Percentiles rank a stretch among this genome's conserved stretches.
These are phyloP conservation scores for Lavandula angustifolia DNA, from an alignment of 257 asterid species.

Conservation along the genomic window DNA sequence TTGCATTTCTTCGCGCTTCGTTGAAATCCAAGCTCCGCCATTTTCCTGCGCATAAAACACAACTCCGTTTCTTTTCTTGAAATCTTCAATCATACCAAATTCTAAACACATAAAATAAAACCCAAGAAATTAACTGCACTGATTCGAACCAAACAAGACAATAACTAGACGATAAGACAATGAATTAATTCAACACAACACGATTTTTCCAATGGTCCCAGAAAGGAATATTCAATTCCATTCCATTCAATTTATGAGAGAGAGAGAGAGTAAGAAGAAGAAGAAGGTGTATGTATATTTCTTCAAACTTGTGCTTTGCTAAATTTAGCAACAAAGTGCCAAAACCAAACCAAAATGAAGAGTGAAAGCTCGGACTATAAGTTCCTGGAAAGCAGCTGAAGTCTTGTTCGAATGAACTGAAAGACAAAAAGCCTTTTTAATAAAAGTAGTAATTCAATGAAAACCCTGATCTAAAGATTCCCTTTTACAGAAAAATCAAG, in stretches of 20 bases:
- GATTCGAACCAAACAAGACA: background rate
- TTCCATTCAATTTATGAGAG: background rate
- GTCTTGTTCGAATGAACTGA: slow-evolving; percentile 44
- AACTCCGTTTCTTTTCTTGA: slow-evolving; percentile 18
- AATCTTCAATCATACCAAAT: slow-evolving; percentile 28
- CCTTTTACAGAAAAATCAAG: slow-evolving; percentile 35
- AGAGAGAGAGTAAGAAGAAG: no score
- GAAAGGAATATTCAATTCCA: background rate
- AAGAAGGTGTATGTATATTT: slow-evolving; percentile 10
- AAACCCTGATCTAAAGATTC: slow-evolving; percentile 43
- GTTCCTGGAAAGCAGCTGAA: slow-evolving; percentile 56
- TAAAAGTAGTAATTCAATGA: slow-evolving; percentile 29
- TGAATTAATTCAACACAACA: slow-evolving; percentile 21
- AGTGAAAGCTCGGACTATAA: slow-evolving; percentile 49
- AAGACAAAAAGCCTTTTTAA: slow-evolving; percentile 34
- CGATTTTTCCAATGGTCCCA: slow-evolving; percentile 37
- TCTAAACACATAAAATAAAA: slow-evolving; percentile 46
- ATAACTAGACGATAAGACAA: slow-evolving; percentile 22
- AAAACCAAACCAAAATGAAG: slow-evolving; percentile 47
- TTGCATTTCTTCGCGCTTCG: slow-evolving; percentile 86
- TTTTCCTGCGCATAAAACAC: slow-evolving; percentile 55
- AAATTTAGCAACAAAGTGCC: slow-evolving; percentile 52
- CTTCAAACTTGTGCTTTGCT: slow-evolving; percentile 24
- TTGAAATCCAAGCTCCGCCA: slow-evolving; percentile 90
- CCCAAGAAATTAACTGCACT: slow-evolving; percentile 27